Percentiles rank a stretch among this genome's conserved stretches.
Evolutionary conservation across 139 green algal genomes (phyloP).

Genomic region (Chlorella sorokiniana): DNA sequence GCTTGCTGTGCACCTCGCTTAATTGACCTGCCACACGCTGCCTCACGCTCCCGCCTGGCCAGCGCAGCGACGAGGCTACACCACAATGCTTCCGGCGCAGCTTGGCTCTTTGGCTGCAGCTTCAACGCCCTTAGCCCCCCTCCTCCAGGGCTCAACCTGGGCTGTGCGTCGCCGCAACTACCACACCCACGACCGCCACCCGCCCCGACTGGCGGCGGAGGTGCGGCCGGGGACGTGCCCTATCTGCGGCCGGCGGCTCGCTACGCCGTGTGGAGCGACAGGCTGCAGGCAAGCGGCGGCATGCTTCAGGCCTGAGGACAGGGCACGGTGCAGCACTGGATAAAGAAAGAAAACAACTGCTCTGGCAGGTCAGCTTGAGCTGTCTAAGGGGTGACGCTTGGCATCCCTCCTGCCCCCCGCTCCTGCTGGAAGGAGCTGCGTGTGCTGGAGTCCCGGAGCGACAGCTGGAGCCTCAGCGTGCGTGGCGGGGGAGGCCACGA

Average conservation of each 20-base stretch:
- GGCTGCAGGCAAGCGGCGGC: neutral
- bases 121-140: neutral
- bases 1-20: too few species aligned
- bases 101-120: neutral
- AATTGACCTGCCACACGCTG: too few species aligned
- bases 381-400: neutral
- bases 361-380: neutral
- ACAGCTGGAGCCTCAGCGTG: neutral
- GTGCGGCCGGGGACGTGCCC: conserved; percentile 59
- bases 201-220: conserved; percentile 20
- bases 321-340: too few species aligned
- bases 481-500: conserved; percentile 15
- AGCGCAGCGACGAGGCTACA: too few species aligned
- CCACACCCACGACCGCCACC: conserved; percentile 3
- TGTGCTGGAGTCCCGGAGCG: neutral
- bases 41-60: too few species aligned
- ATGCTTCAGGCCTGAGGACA: too few species aligned
- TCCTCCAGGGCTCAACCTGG: conserved; percentile 11
- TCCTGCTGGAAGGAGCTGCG: conserved; percentile 12
- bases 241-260: neutral
- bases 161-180: conserved; percentile 7
- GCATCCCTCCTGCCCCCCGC: neutral
- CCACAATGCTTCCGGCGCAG: too few species aligned
- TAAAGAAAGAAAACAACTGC: too few species aligned
- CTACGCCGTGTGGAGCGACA: conserved; percentile 48